Conservation (phyloP, 2,329 filamentous ascomycete species). For the Seiridium unicorne region DNA sequence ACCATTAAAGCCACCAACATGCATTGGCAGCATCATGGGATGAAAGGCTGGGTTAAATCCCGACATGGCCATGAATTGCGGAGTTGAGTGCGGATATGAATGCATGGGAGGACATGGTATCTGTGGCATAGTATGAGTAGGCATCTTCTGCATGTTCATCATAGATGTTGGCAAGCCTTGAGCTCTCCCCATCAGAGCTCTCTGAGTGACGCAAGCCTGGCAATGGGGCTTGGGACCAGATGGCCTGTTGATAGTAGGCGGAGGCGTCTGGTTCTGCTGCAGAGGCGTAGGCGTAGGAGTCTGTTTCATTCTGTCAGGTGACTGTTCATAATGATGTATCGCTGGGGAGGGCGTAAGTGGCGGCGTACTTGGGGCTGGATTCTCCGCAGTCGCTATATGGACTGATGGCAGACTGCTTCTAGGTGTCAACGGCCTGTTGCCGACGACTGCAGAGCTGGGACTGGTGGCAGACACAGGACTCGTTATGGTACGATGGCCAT, state of each 20-base stretch:
- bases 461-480: background rate
- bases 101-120: slow-evolving; percentile 13
- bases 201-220: slow-evolving; percentile 26
- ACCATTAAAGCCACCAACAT: slow-evolving; percentile 15
- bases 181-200: slow-evolving; percentile 21
- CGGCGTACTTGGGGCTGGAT: slow-evolving; percentile 15
- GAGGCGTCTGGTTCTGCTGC: slow-evolving; percentile 1
- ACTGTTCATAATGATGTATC: slow-evolving; percentile 6
- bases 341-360: slow-evolving; percentile 14
- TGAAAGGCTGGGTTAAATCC: slow-evolving; percentile 17
- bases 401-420: slow-evolving; percentile 2
- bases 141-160: slow-evolving; percentile 14
- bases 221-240: slow-evolving; percentile 24
- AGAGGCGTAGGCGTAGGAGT: background rate
- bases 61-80: slow-evolving; percentile 25
- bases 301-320: slow-evolving; percentile 5
- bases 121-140: background rate
- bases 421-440: slow-evolving; percentile 9
- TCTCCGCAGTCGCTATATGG: background rate
- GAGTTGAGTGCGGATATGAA: slow-evolving; percentile 22
- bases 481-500: background rate
- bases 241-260: slow-evolving; percentile 7
- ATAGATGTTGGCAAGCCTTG: slow-evolving; percentile 25
- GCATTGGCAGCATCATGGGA: slow-evolving; percentile 25
- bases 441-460: background rate